Evolutionary conservation across 2,329 filamentous ascomycete species (phyloP).

Genomic region (Microsporum ferrugineum): DNA sequence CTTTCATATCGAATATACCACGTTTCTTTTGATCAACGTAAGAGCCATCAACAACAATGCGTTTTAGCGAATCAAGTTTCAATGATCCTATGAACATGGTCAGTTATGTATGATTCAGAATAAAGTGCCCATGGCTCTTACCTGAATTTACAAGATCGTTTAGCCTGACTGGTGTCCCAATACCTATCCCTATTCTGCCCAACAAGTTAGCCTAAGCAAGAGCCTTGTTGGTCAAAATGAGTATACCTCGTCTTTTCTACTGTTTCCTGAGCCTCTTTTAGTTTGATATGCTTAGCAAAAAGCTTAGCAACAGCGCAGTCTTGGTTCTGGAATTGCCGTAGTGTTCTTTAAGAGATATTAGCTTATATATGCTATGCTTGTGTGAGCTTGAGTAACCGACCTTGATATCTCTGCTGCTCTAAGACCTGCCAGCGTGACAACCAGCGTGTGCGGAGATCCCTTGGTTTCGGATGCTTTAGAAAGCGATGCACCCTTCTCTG

Average conservation of each 20-base stretch:
- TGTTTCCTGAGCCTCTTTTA: slow-evolving; percentile 71
- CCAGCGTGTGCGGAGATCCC: slow-evolving; percentile 70
- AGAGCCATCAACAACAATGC: slow-evolving; percentile 79
- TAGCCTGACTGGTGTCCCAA: slow-evolving; percentile 77
- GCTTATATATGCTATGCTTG: slow-evolving; percentile 8
- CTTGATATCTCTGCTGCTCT: slow-evolving; percentile 74
- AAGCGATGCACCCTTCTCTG: slow-evolving; percentile 48
- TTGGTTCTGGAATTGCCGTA: slow-evolving; percentile 70
- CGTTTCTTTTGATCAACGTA: slow-evolving; percentile 92
- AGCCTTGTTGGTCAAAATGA: slow-evolving; percentile 8
- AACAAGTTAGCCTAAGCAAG: not conserved
- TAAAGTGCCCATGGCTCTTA: slow-evolving; percentile 29
- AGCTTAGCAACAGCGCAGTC: slow-evolving; percentile 73
- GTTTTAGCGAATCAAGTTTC: slow-evolving; percentile 57
- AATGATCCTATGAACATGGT: slow-evolving; percentile 47
- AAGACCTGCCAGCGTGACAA: slow-evolving; percentile 74
- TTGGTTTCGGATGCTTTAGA: slow-evolving; percentile 55
- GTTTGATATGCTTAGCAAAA: slow-evolving; percentile 97
- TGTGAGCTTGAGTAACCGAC: slow-evolving; percentile 31
- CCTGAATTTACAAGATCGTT: slow-evolving; percentile 73
- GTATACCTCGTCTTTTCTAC: slow-evolving; percentile 50
- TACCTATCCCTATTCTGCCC: slow-evolving; percentile 66
- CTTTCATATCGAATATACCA: slow-evolving; percentile 89
- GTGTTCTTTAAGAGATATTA: slow-evolving; percentile 38
- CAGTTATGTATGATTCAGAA: not conserved